These are phyloP conservation scores for Cercospora sesami DNA, from an alignment of 2,329 filamentous ascomycete genomes.

Conservation along the genomic window DNA sequence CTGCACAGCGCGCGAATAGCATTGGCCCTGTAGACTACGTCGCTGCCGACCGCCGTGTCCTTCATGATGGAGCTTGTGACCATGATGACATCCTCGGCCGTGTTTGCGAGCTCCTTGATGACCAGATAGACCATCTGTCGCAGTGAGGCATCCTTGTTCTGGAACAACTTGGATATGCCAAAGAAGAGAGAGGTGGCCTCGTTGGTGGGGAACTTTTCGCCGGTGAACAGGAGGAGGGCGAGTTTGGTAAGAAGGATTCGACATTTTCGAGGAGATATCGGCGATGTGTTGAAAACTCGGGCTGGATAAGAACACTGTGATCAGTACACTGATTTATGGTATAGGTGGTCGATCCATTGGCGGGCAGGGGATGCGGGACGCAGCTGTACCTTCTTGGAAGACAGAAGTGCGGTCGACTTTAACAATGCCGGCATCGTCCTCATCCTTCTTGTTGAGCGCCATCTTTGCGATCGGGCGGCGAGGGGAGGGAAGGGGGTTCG, in stretches of 20 bases:
- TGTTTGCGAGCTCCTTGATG: conserved; percentile 94
- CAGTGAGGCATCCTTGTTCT: conserved; percentile 97
- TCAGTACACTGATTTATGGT: conserved; percentile 20
- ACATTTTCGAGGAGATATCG: conserved; percentile 95
- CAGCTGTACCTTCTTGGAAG: conserved; percentile 83
- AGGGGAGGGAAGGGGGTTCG: not conserved
- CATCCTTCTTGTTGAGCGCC: conserved; percentile 99
- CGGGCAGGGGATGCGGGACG: conserved; percentile 9
- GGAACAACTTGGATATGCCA: conserved; percentile 97
- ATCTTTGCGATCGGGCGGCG: conserved; percentile 49
- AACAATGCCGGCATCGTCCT: conserved; percentile 92
- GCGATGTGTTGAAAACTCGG: conserved; percentile 95
- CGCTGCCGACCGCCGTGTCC: conserved; percentile 92
- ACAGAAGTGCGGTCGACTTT: conserved; percentile 97
- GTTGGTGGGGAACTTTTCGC: conserved; percentile 93
- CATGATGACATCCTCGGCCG: conserved; percentile 99
- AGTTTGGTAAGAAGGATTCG: conserved; percentile 97
- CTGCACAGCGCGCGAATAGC: conserved; percentile 93
- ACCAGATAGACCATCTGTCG: conserved; percentile 98
- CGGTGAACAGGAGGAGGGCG: conserved; percentile 90
- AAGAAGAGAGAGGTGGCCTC: conserved; percentile 99
- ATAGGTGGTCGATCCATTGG: conserved; percentile 10
- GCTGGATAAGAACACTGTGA: conserved; percentile 55
- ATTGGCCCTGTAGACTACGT: conserved; percentile 91
- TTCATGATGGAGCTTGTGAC: conserved; percentile 99